Evolutionary conservation across 2,329 filamentous ascomycete species (phyloP).

Genomic region (Scortechinia acanthostroma): DNA sequence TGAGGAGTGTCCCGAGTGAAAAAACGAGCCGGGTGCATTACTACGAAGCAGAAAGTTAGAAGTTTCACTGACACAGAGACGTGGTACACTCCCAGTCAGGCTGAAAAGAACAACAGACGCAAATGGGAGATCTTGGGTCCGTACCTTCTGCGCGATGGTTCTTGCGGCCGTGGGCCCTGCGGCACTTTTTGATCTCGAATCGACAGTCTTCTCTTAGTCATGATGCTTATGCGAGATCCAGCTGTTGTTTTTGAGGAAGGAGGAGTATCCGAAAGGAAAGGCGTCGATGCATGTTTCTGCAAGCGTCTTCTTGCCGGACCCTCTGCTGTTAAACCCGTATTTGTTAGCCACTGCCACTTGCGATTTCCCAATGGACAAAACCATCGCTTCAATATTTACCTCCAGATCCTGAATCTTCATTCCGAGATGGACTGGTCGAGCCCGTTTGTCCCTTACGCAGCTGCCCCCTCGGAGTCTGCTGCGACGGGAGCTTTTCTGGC

Average conservation of each 20-base stretch:
- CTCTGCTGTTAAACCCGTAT: neutral
- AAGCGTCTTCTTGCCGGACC: neutral
- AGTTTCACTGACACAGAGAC: neutral
- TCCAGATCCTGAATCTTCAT: neutral
- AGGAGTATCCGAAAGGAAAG: neutral
- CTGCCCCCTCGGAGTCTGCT: neutral
- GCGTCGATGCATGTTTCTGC: neutral
- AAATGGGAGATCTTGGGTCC: too few species aligned
- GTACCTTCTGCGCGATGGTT: neutral
- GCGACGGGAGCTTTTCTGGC: neutral
- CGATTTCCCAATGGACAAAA: too few species aligned
- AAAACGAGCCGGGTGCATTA: neutral
- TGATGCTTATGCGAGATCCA: neutral
- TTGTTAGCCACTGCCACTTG: too few species aligned
- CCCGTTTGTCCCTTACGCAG: too few species aligned
- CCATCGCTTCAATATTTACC: too few species aligned
- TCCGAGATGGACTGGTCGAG: neutral
- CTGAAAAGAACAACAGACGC: too few species aligned
- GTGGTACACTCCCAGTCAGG: neutral
- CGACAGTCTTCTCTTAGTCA: neutral
- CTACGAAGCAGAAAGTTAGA: neutral
- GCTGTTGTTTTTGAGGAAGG: neutral
- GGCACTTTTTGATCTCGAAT: slow-evolving; percentile 1
- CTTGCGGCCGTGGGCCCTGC: neutral
- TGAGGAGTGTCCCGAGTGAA: neutral